Conservation (phyloP, 2,329 filamentous ascomycete genomes). For the Cercospora citrullina region DNA sequence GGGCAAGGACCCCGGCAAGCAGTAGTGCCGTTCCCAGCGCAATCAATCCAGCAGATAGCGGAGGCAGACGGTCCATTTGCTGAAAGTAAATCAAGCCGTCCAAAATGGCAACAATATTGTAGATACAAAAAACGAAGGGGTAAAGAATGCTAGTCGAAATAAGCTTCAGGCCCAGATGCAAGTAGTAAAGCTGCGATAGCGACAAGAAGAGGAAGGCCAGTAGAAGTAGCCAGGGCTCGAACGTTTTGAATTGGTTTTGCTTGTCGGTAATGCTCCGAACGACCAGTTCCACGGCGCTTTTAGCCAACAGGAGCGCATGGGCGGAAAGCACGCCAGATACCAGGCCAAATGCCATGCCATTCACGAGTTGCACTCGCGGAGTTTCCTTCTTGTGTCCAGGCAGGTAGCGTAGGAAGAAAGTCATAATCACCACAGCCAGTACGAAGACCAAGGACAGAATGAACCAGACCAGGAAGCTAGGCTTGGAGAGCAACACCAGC, state of each 20-base stretch:
- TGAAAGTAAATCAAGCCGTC: conserved; percentile 97
- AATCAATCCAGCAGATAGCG: conserved; percentile 76
- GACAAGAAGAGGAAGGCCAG: conserved; percentile 77
- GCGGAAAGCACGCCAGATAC: conserved; percentile 90
- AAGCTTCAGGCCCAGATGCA: conserved; percentile 89
- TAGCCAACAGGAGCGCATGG: conserved; percentile 88
- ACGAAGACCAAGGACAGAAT: conserved; percentile 72
- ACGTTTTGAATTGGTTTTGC: conserved; percentile 90
- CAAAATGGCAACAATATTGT: conserved; percentile 97
- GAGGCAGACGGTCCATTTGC: conserved; percentile 76
- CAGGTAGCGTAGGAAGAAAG: conserved; percentile 48
- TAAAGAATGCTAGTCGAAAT: conserved; percentile 95
- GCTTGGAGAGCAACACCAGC: conserved; percentile 69
- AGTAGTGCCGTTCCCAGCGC: conserved; percentile 83
- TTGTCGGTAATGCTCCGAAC: conserved; percentile 82
- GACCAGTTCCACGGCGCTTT: conserved; percentile 92
- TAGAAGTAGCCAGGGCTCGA: conserved; percentile 92
- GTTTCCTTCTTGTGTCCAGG: conserved; percentile 36
- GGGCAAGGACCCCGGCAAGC: conserved; percentile 80
- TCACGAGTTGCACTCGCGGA: conserved; percentile 59
- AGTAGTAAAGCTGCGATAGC: conserved; percentile 88
- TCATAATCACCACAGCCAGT: conserved; percentile 63
- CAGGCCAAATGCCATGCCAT: conserved; percentile 84
- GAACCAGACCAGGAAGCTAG: conserved; percentile 87
- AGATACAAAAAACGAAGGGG: conserved; percentile 95